These are phyloP conservation scores for Danielia reshetovae DNA, from an alignment of 805 yeast genomes.

Conservation along the genomic window DNA sequence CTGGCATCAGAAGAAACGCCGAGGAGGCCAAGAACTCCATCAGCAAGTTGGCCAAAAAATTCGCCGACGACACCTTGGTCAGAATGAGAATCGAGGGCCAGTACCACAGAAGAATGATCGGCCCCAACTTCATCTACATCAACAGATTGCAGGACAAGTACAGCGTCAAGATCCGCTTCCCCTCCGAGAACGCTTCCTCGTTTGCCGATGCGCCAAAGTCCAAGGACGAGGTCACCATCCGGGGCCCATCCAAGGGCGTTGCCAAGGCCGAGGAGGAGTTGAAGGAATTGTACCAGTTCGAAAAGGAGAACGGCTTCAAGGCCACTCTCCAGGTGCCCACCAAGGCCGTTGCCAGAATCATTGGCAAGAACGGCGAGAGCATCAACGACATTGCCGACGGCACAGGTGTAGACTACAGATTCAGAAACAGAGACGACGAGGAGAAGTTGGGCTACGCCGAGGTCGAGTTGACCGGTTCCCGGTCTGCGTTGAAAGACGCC, in stretches of 20 bases:
- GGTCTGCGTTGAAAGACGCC: slow-evolving; percentile 71
- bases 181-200: slow-evolving; percentile 32
- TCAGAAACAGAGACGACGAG: slow-evolving; percentile 39
- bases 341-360: slow-evolving; percentile 74
- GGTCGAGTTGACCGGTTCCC: slow-evolving; percentile 74
- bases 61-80: slow-evolving; percentile 76
- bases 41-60: slow-evolving; percentile 55
- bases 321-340: slow-evolving; percentile 63
- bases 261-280: slow-evolving; percentile 79
- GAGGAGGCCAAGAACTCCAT: slow-evolving; percentile 66
- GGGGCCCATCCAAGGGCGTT: slow-evolving; percentile 91
- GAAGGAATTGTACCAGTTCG: slow-evolving; percentile 77
- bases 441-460: slow-evolving; percentile 53
- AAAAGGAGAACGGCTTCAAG: slow-evolving; percentile 76
- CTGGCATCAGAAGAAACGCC: slow-evolving; percentile 77
- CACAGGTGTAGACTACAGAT: slow-evolving; percentile 55
- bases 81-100: slow-evolving; percentile 68
- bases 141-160: slow-evolving; percentile 86
- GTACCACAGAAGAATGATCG: slow-evolving; percentile 79
- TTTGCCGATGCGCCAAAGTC: slow-evolving; percentile 39
- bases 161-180: slow-evolving; percentile 76
- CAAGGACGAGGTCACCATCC: slow-evolving; percentile 62
- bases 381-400: slow-evolving; percentile 76
- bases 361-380: slow-evolving; percentile 84
- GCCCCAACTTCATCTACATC: slow-evolving; percentile 76